Percentiles rank a stretch among this genome's conserved stretches.
Conservation (phyloP, 2,329 filamentous ascomycete species). For the Fusarium sp. region DNA sequence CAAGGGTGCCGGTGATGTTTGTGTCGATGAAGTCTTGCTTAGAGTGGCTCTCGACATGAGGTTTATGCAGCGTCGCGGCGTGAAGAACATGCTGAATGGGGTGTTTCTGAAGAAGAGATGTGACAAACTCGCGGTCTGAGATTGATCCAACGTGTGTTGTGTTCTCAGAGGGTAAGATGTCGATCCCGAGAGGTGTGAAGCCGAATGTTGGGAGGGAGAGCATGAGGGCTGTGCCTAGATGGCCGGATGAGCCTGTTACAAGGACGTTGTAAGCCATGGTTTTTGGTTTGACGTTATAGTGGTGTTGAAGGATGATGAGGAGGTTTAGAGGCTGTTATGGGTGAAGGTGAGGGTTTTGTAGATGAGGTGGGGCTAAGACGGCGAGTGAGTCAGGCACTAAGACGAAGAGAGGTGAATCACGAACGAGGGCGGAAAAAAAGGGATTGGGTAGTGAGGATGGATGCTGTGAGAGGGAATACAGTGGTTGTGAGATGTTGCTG, state of each 20-base stretch:
- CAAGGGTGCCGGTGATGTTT: conserved; percentile 55
- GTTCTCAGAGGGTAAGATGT: conserved; percentile 51
- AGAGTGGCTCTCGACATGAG: conserved; percentile 56
- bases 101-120: conserved; percentile 44
- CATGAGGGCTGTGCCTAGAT: conserved; percentile 58
- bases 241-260: conserved; percentile 58
- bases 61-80: conserved; percentile 58
- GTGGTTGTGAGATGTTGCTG: conserved; percentile 1
- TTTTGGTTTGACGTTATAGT: no score
- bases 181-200: conserved; percentile 54
- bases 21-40: conserved; percentile 55
- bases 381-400: conserved; percentile 30
- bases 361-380: conserved; percentile 16
- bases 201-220: conserved; percentile 51
- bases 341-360: conserved; percentile 22
- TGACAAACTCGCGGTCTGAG: conserved; percentile 47
- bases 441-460: background rate
- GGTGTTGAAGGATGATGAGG: background rate
- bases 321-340: background rate
- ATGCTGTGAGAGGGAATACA: conserved; percentile 19
- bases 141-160: conserved; percentile 51
- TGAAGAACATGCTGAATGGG: conserved; percentile 54
- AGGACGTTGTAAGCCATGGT: conserved; percentile 48
- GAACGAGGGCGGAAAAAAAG: background rate
- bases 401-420: background rate